Evolutionary conservation across 179 eudicot genomes (phyloP).

Genomic region (Silene vulgaris): DNA sequence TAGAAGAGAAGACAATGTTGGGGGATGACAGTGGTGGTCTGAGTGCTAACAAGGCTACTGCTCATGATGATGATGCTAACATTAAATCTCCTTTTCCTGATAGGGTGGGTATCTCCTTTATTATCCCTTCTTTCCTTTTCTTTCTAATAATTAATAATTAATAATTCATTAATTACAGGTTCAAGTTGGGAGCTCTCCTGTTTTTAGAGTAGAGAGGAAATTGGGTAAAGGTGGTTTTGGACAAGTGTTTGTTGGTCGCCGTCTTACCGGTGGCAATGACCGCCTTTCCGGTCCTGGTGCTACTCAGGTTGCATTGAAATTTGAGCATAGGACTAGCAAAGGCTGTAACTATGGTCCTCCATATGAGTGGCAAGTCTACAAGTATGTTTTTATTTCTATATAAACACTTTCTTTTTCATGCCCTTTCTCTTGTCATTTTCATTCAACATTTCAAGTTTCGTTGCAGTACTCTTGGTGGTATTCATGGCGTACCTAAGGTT

Average conservation of each 20-base stretch:
- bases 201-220: conserved; percentile 66
- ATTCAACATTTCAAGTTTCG: neutral
- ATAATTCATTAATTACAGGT: conserved; percentile 21
- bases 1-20: conserved; percentile 35
- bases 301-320: conserved; percentile 67
- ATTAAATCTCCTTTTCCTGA: conserved; percentile 65
- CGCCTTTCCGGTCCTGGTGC: conserved; percentile 59
- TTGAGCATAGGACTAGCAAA: conserved; percentile 86
- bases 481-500: conserved; percentile 79
- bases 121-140: no score
- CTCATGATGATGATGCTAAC: conserved; percentile 49
- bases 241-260: conserved; percentile 83
- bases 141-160: no score
- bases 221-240: conserved; percentile 93
- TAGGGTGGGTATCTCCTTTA: conserved; percentile 28
- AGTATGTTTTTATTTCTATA: conserved; percentile 38
- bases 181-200: conserved; percentile 78
- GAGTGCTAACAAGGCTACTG: conserved; percentile 71
- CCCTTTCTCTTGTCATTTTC: neutral
- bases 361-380: conserved; percentile 91
- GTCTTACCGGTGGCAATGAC: conserved; percentile 57
- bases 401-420: neutral
- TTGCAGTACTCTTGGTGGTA: conserved; percentile 76
- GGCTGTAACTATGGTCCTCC: conserved; percentile 93
- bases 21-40: conserved; percentile 84